Evolutionary conservation across 176 grass and related monocot species (phyloP), one percentile per base, ranked within the genome.

Genomic region (Luzula sylvatica): DNA sequence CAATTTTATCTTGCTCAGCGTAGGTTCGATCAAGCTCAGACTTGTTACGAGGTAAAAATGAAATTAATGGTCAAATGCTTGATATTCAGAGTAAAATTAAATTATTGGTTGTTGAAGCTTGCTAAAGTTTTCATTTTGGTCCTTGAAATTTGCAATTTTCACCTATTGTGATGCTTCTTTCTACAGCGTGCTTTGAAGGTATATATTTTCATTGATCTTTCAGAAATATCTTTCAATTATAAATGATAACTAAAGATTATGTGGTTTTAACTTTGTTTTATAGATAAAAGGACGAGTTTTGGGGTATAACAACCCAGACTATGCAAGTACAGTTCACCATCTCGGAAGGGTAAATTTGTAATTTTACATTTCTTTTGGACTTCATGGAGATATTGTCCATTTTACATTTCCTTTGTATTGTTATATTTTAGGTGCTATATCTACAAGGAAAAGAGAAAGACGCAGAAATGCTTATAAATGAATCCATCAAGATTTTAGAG

Each of bases 401-500:
- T 47, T 3, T 68, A 20, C 67, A 15, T 76, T 76, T 40, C 68
- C 15, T 42, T 59, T 53, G 20, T 54, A 28, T 67, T 58, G 6
- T n/a, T 63, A 11, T 18, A 8, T 80, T 2, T 38, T 65, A 95
- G 89, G 89, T 85, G 20, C 39, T 95, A 44, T 60, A 67, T 85
- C 55, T 82, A 48, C 76, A 82, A 74, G 55, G 72, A 65, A 94
- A 83, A 81, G 65, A 70, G 67, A 85, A 78, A 48, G 80, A 78
- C 63, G 80, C 73, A 45, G 76, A 81, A 65, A 71, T 50, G 47
- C 80, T 95, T 73, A 75, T 57, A 54, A 63, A 25, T 69, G 83
- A 95, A 48, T 95, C 89, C 65, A 85, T 95, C 61, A 95, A 73
- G 28, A 88, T 95, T 78, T 54, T 95, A 15, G 83, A 95, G 79